These are phyloP conservation scores for Periconia macrospinosa DNA, from an alignment of 2,329 filamentous ascomycete species.

Conservation along the genomic window DNA sequence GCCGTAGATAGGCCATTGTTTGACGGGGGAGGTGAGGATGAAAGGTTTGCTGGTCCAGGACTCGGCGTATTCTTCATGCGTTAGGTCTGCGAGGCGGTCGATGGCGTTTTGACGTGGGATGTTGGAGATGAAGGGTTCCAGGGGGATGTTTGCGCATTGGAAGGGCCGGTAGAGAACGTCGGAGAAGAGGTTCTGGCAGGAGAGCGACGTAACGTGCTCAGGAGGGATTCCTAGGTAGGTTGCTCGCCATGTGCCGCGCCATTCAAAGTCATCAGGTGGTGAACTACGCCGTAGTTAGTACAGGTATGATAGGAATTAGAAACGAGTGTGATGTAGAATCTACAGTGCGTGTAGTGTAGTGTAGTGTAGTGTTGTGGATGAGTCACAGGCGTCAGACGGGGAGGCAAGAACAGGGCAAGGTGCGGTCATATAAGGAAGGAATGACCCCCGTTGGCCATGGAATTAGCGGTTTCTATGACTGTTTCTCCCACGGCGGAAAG, in stretches of 20 bases:
- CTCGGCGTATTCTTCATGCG: constrained; percentile 71
- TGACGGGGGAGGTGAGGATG: constrained; percentile 80
- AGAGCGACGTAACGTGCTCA: constrained; percentile 59
- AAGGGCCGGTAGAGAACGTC: constrained; percentile 90
- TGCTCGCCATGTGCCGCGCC: constrained; percentile 83
- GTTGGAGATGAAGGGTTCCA: constrained; percentile 66
- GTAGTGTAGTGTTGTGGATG: constrained; percentile 3
- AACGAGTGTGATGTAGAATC: too few species aligned
- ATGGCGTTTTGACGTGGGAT: constrained; percentile 79
- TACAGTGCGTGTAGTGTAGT: neutral
- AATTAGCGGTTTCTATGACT: neutral
- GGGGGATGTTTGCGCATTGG: constrained; percentile 76
- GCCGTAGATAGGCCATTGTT: constrained; percentile 75
- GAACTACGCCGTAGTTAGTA: constrained; percentile 39
- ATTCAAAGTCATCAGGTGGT: constrained; percentile 56
- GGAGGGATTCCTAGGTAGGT: constrained; percentile 68
- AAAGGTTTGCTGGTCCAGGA: constrained; percentile 82
- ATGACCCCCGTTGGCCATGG: neutral
- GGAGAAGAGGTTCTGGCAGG: constrained; percentile 81
- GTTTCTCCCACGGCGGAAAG: neutral
- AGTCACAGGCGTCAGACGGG: constrained; percentile 9
- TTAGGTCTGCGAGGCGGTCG: constrained; percentile 66
- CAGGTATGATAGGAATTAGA: constrained; percentile 3
- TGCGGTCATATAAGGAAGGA: constrained; percentile 1
- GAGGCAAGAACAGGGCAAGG: neutral